A percentile compares a stretch with the other conserved stretches of the same genome.
phyloP scores from a whole-genome alignment of 345 rosid genomes.

The Euphorbia lathyris region DNA sequence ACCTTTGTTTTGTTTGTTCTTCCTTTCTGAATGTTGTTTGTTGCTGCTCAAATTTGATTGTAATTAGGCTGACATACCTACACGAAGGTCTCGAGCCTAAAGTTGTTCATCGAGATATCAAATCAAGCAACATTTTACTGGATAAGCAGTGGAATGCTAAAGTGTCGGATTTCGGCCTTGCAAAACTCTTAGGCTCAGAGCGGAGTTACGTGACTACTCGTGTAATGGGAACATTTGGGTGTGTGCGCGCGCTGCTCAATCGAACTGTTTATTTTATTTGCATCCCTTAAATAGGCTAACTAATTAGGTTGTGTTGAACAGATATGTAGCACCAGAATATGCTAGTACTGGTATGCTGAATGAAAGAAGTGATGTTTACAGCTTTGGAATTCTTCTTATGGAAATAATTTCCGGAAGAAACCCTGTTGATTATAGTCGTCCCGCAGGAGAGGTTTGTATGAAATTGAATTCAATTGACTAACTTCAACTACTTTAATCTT shows the following conservation, averaged over 20 bases:
- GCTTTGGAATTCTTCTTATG: conserved; percentile 94
- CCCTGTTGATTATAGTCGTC: conserved; percentile 93
- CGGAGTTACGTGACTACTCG: conserved; percentile 87
- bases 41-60: conserved; percentile 9
- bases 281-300: not conserved
- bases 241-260: conserved; percentile 6
- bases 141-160: conserved; percentile 86
- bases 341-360: conserved; percentile 99
- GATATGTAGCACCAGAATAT: conserved; percentile 96
- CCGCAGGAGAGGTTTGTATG: conserved; percentile 68
- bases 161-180: conserved; percentile 86
- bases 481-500: conserved; percentile 6
- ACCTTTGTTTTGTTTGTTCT: not conserved
- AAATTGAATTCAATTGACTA: conserved; percentile 4
- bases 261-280: not conserved
- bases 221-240: conserved; percentile 77
- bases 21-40: conserved; percentile 3
- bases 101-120: conserved; percentile 85
- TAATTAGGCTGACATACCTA: conserved; percentile 60
- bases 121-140: conserved; percentile 88
- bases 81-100: conserved; percentile 95
- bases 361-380: conserved; percentile 90
- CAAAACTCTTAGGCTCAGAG: conserved; percentile 86
- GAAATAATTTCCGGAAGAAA: conserved; percentile 87
- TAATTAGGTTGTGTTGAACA: conserved; percentile 18